Evolutionary conservation across 805 yeast genomes (phyloP).

Genomic region (Nakazawaea siamensis): DNA sequence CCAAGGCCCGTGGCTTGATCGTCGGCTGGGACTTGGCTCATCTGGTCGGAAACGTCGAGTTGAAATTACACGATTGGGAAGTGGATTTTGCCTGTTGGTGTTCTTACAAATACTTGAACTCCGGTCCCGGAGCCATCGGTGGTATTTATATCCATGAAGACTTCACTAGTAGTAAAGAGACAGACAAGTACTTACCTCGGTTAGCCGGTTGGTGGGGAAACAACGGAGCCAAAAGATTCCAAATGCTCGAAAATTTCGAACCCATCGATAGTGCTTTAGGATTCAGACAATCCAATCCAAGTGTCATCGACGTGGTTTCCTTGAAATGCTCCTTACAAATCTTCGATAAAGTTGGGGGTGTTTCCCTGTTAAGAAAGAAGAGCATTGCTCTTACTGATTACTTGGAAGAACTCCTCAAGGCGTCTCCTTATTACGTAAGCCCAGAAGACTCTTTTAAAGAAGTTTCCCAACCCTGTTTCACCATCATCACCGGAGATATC

Average conservation of each 20-base stretch:
- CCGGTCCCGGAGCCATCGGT: slow-evolving; percentile 93
- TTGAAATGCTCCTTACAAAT: slow-evolving; percentile 58
- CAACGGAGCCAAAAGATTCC: slow-evolving; percentile 57
- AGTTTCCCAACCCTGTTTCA: slow-evolving; percentile 33
- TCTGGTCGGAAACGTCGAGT: slow-evolving; percentile 80
- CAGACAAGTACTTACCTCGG: slow-evolving; percentile 44
- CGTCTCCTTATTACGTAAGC: slow-evolving; percentile 37
- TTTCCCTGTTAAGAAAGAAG: slow-evolving; percentile 44
- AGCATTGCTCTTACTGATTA: slow-evolving; percentile 50
- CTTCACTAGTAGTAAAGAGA: slow-evolving; percentile 22
- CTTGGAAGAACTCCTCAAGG: slow-evolving; percentile 38
- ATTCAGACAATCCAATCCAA: slow-evolving; percentile 84
- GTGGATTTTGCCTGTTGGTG: slow-evolving; percentile 96
- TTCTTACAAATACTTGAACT: slow-evolving; percentile 80
- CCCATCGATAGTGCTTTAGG: slow-evolving; percentile 86
- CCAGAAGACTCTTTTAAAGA: slow-evolving; percentile 17
- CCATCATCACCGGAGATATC: slow-evolving; percentile 66
- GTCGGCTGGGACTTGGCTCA: slow-evolving; percentile 97
- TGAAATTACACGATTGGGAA: slow-evolving; percentile 76
- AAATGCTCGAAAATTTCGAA: slow-evolving; percentile 70
- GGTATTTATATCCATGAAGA: slow-evolving; percentile 73
- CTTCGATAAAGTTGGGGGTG: slow-evolving; percentile 56
- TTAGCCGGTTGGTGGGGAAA: slow-evolving; percentile 99
- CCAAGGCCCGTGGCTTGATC: slow-evolving; percentile 42
- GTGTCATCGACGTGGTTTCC: slow-evolving; percentile 77